phyloP scores from a whole-genome alignment of 2,329 filamentous ascomycete species.

The Talaromyces atroroseus region DNA sequence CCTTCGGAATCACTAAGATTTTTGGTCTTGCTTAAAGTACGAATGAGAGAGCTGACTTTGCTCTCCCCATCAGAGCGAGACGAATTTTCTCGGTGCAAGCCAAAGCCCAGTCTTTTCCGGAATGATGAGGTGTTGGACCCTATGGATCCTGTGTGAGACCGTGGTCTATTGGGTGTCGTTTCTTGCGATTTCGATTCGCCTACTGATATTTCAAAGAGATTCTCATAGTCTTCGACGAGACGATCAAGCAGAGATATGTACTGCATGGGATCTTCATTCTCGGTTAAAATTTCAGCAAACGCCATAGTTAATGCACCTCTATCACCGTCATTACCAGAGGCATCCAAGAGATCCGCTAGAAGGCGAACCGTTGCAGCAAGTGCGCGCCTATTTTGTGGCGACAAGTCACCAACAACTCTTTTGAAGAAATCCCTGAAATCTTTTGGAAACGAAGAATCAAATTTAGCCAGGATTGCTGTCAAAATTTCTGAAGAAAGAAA shows the following conservation, averaged over 20 bases:
- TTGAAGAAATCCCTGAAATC: constrained; percentile 55
- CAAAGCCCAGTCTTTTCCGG: constrained; percentile 75
- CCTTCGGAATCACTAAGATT: constrained; percentile 59
- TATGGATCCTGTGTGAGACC: constrained; percentile 65
- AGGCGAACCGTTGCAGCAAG: constrained; percentile 80
- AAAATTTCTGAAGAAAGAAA: constrained; percentile 69
- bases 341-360: constrained; percentile 79
- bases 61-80: constrained; percentile 61
- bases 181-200: constrained; percentile 42
- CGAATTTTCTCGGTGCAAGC: constrained; percentile 73
- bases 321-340: constrained; percentile 85
- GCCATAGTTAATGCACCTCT: constrained; percentile 80
- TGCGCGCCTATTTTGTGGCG: constrained; percentile 62
- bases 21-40: constrained; percentile 78
- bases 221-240: constrained; percentile 81
- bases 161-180: constrained; percentile 53
- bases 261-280: constrained; percentile 68
- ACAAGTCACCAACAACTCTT: constrained; percentile 47
- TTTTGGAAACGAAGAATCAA: constrained; percentile 37
- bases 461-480: constrained; percentile 61
- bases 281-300: constrained; percentile 80
- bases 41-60: constrained; percentile 71
- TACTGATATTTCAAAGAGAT: constrained; percentile 68
- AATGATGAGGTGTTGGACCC: constrained; percentile 84
- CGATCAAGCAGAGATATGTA: constrained; percentile 86